Evolutionary conservation across 345 rosid species (phyloP), one percentile per base, ranked within the genome.

Genomic region (Capsella bursapastoris): DNA sequence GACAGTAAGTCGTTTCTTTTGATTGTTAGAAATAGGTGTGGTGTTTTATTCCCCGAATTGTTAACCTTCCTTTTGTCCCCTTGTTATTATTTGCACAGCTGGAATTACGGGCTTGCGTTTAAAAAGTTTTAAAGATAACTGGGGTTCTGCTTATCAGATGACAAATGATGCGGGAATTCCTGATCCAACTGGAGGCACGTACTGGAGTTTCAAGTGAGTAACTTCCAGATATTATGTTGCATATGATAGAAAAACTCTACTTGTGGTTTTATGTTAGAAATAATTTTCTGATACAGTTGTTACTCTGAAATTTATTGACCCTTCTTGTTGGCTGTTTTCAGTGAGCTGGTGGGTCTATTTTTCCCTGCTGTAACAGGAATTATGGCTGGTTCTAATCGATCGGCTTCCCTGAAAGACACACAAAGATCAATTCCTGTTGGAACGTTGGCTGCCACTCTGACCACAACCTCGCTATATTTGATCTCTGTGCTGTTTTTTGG

Each of bases 281-380:
- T 57, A 47, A 29, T 58, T 69, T 45, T 52, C 28, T 71, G 29
- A 22, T 40, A 47, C 11, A 47, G 35, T 49, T 57, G 49, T 50
- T 65, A 71, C 72, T 66, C 63, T 71, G 38, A 45, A 66, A 45
- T 43, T 31, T 73, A 61, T 45, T 28, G 53, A 29, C 70, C 44
- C 57, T 40, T 73, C 56, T 58, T 43, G 53, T 50, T 48, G 63
- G 34, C 27, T 65, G 52, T 35, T 66, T 76, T 27, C 92, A 93
- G 97, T 88, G 85, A 89, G 47, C 70, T 96, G 90, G 98, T 96
- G 62, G 98, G 99, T 77, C 93, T 96, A 68, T 96, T 92, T 83
- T 96, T 96, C 81, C 99, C 99, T 74, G 98, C 99, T 59, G 99
- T 95, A 58, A 95, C 99, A 7, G 99, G 98, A 78, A 92, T 95